Conservation (phyloP, 2,329 filamentous ascomycete genomes). For the Penicillium sp. region DNA sequence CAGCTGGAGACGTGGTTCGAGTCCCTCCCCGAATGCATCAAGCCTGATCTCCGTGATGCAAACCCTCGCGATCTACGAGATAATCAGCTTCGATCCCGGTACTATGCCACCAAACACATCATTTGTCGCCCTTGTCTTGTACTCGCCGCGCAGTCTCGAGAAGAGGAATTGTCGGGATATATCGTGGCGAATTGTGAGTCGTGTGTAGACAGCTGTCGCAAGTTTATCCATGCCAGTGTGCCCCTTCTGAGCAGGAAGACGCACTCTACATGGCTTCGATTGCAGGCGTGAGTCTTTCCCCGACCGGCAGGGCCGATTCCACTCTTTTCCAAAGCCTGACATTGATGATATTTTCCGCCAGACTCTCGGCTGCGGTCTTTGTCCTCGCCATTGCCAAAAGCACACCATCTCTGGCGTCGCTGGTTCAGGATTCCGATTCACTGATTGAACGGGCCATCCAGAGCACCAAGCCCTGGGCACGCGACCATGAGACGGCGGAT, state of each 20-base stretch:
- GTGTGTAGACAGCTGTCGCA: constrained; percentile 18
- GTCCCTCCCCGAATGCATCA: constrained; percentile 12
- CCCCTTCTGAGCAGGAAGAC: constrained; percentile 13
- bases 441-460: constrained; percentile 13
- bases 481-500: constrained; percentile 14
- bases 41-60: constrained; percentile 13
- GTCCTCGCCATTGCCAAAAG: constrained; percentile 17
- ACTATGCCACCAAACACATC: constrained; percentile 17
- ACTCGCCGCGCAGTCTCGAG: constrained; percentile 10
- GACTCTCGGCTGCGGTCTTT: constrained; percentile 17
- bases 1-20: constrained; percentile 17
- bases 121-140: constrained; percentile 19
- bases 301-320: neutral
- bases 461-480: constrained; percentile 14
- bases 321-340: neutral
- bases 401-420: constrained; percentile 12
- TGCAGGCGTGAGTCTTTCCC: constrained; percentile 14
- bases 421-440: constrained; percentile 18
- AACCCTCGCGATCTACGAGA: constrained; percentile 11
- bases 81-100: constrained; percentile 15
- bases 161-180: constrained; percentile 8
- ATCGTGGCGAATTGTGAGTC: constrained; percentile 13
- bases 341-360: neutral
- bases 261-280: constrained; percentile 14
- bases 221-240: constrained; percentile 12